phyloP scores from a whole-genome alignment of 139 green algal species.

The Nannochloris sp. region DNA sequence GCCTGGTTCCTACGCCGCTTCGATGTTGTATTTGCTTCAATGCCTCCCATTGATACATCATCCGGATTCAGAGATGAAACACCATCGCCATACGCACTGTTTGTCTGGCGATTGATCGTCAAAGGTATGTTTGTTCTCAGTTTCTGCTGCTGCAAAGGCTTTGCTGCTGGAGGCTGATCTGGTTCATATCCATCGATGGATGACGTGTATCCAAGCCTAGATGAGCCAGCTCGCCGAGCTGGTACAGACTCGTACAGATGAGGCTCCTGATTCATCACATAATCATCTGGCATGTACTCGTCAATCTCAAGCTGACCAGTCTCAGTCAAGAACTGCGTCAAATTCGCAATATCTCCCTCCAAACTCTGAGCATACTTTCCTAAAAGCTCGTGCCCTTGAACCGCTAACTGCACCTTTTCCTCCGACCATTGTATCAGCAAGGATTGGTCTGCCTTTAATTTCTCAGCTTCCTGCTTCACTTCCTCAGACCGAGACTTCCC shows the following conservation, averaged over 20 bases:
- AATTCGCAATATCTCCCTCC: conserved; percentile 45
- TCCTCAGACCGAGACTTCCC: conserved; percentile 26
- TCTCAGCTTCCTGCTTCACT: conserved; percentile 23
- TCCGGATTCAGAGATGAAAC: neutral
- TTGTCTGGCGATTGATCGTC: neutral
- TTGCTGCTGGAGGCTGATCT: too few species aligned
- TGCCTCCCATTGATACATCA: neutral
- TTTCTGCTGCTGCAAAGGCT: conserved; percentile 3
- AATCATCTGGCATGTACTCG: conserved; percentile 3
- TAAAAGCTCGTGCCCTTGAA: conserved; percentile 56
- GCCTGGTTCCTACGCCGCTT: neutral
- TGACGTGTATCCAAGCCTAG: neutral
- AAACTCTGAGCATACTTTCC: conserved; percentile 48
- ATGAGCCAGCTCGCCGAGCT: neutral
- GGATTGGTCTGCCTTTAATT: conserved; percentile 45
- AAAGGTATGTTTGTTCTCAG: conserved; percentile 13
- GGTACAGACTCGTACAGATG: neutral
- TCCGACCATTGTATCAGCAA: conserved; percentile 67
- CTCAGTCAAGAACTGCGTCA: conserved; percentile 15
- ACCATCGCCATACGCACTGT: neutral
- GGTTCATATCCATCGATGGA: neutral
- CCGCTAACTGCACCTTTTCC: conserved; percentile 60
- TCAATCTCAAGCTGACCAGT: neutral
- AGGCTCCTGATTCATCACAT: neutral
- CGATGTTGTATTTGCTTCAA: neutral